Evolutionary conservation across 768 basidiomycete species (phyloP).

Genomic region (Brasilioporus rufonigricans): DNA sequence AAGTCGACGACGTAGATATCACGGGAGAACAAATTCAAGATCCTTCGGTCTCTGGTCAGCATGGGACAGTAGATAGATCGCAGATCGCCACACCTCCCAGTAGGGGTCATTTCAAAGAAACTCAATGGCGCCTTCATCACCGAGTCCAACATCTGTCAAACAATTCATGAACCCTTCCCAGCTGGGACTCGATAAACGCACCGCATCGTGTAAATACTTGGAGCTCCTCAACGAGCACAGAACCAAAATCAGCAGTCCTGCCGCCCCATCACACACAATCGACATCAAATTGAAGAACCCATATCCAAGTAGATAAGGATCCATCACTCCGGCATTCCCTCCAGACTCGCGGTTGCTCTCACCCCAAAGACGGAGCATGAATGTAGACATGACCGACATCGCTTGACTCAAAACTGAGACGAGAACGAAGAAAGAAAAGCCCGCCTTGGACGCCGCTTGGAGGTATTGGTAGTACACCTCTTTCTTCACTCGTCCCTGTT

Average conservation of each 20-base stretch:
- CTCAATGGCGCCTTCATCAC: slow-evolving; percentile 81
- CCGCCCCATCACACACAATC: slow-evolving; percentile 50
- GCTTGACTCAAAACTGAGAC: slow-evolving; percentile 56
- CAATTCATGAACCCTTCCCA: not conserved
- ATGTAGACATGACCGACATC: slow-evolving; percentile 55
- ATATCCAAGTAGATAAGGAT: slow-evolving; percentile 59
- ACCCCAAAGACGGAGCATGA: slow-evolving; percentile 78
- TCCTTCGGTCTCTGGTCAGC: slow-evolving; percentile 39
- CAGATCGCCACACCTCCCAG: slow-evolving; percentile 64
- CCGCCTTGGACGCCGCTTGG: slow-evolving; percentile 70
- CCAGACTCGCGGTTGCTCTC: slow-evolving; percentile 68
- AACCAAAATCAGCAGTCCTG: slow-evolving; percentile 71
- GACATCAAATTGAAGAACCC: slow-evolving; percentile 64
- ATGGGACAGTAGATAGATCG: not conserved
- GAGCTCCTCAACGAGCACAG: slow-evolving; percentile 74
- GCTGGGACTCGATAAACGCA: slow-evolving; percentile 57
- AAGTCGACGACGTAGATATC: slow-evolving; percentile 88
- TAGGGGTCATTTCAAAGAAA: slow-evolving; percentile 90
- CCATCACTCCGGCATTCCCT: slow-evolving; percentile 52
- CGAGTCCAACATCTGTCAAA: slow-evolving; percentile 67
- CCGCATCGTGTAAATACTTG: slow-evolving; percentile 71
- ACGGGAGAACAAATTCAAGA: slow-evolving; percentile 88
- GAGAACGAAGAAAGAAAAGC: slow-evolving; percentile 65
- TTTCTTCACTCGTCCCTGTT: slow-evolving; percentile 77
- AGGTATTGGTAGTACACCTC: slow-evolving; percentile 79